These are phyloP conservation scores for Barnettozyma siamensis DNA, from an alignment of 805 yeast genomes.

Conservation along the genomic window DNA sequence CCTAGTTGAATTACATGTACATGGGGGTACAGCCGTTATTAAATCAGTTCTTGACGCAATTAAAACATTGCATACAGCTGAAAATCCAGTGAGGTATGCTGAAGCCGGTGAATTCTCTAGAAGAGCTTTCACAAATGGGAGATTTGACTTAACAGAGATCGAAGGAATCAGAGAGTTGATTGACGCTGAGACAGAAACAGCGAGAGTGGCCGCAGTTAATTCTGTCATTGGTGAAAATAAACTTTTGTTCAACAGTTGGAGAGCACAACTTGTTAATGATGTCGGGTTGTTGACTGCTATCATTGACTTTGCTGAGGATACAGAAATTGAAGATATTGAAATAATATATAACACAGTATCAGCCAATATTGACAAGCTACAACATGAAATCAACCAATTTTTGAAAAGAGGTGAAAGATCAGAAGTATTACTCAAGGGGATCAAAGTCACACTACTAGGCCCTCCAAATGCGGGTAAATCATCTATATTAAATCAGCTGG, in stretches of 20 bases:
- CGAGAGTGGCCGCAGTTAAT: slow-evolving; percentile 66
- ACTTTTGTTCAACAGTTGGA: slow-evolving; percentile 55
- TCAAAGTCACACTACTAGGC: slow-evolving; percentile 69
- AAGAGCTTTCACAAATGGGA: slow-evolving; percentile 80
- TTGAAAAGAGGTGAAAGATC: slow-evolving; percentile 45
- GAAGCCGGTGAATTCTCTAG: slow-evolving; percentile 89
- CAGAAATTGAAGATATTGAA: slow-evolving; percentile 64
- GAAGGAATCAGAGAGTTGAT: slow-evolving; percentile 88
- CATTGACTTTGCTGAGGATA: slow-evolving; percentile 94
- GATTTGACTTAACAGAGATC: slow-evolving; percentile 79
- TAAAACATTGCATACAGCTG: slow-evolving; percentile 41
- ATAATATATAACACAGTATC: slow-evolving; percentile 47
- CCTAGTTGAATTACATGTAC: slow-evolving; percentile 79
- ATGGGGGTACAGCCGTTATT: slow-evolving; percentile 89
- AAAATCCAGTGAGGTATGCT: slow-evolving; percentile 62
- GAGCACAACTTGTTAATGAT: slow-evolving; percentile 54
- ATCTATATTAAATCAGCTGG: slow-evolving; percentile 70
- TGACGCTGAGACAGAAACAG: slow-evolving; percentile 91
- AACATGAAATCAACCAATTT: slow-evolving; percentile 38
- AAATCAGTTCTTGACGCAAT: slow-evolving; percentile 63
- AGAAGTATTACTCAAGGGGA: slow-evolving; percentile 65
- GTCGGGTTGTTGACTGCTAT: slow-evolving; percentile 79
- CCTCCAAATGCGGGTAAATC: slow-evolving; percentile 98
- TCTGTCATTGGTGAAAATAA: slow-evolving; percentile 70
- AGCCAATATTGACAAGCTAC: slow-evolving; percentile 34